Base-by-base conservation (phyloP, 331 rosid genomes). In the Rhamnella rubrinervis region DNA sequence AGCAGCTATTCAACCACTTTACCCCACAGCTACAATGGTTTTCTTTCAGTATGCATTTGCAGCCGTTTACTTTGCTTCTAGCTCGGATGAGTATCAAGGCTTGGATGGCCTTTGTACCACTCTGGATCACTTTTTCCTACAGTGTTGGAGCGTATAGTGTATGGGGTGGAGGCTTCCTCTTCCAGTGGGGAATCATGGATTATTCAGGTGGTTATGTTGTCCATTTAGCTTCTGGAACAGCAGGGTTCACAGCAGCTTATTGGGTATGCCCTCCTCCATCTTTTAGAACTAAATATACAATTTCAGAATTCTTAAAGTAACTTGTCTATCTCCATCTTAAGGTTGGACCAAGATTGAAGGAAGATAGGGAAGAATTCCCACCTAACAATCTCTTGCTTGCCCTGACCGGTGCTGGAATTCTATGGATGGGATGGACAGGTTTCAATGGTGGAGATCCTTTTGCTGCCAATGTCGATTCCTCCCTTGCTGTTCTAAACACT, bases 121-220 rank as follows among this genome's bases (percentile, higher is more conserved):
- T 70, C 7, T 47, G 66, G 75, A 66, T 66, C 50, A 66, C 71
- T 19, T 66, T 66, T 41, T 66, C 71, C 46, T 66, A 66, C 37
- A 66, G 35, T 1, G 71, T 66, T 12, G 71, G 60, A 59, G 66
- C 75, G 2, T 68, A 4, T 21, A 68, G 73, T 20, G 23, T 68
- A 12, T 55, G 73, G 73, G 71, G 73, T 23, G 73, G 73, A 7
- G 73, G 73, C 55, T 68, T 66, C 71, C 73, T 68, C 44, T 68
- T 68, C 64, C 64, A 68, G 19, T 68, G 73, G 73, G 73, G 73
- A 17, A 39, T 55, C 40, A 68, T 55, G 73, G 73, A 68, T 68
- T 56, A 68, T 23, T 68, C 71, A 4, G 71, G 71, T 13, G 71
- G 64, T 20, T 68, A 68, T 68, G 73, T 68, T 4, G 64, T 68